These are phyloP conservation scores for Penicillium salamii DNA, from an alignment of 495 filamentous ascomycete genomes.

Conservation along the genomic window DNA sequence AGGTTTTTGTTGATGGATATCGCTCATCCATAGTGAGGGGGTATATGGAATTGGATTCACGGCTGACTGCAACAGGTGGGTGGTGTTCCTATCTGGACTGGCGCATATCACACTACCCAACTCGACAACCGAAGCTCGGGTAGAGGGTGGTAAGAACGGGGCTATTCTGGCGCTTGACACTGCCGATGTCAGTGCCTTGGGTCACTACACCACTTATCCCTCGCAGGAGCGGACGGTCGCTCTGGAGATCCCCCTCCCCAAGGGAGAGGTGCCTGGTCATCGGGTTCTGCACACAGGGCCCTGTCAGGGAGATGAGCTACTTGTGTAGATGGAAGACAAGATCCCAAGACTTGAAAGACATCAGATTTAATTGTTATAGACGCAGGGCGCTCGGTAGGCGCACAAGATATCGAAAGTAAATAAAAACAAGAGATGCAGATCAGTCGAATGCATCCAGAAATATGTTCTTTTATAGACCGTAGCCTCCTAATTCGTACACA, in stretches of 20 bases:
- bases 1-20: too few relatives aligned
- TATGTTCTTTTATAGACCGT: constrained; percentile 15
- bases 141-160: constrained; percentile 46
- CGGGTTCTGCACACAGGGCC: constrained; percentile 38
- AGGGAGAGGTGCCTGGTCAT: constrained; percentile 39
- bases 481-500: constrained; percentile 18
- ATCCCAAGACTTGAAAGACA: neutral
- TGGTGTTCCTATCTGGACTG: constrained; percentile 48
- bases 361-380: constrained; percentile 3
- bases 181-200: constrained; percentile 39
- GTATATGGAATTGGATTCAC: neutral
- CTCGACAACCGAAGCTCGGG: constrained; percentile 32
- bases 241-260: constrained; percentile 40
- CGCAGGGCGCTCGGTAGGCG: constrained; percentile 10
- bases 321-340: neutral
- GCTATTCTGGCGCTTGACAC: constrained; percentile 51
- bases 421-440: constrained; percentile 10
- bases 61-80: constrained; percentile 38
- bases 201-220: constrained; percentile 50
- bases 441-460: constrained; percentile 11
- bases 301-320: constrained; percentile 30
- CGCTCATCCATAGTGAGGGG: too few relatives aligned
- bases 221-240: constrained; percentile 37
- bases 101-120: constrained; percentile 51
- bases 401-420: constrained; percentile 10